phyloP scores from a whole-genome alignment of 352 stramenopile genomes.

The Globisporangium middletonii region DNA sequence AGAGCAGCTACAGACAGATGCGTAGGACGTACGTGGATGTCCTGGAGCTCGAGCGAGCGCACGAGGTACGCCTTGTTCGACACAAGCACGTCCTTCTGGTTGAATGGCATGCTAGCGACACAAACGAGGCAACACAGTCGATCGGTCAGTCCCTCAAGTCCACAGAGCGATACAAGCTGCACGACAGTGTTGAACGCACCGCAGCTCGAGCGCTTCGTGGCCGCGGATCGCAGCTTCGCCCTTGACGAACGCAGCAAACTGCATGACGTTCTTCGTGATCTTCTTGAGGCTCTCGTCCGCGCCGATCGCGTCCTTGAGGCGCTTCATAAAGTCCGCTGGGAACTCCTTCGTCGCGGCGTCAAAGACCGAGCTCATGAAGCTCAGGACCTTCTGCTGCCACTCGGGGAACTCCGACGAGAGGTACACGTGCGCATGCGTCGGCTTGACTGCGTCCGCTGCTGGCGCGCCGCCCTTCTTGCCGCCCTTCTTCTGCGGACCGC shows the following conservation, averaged over 20 bases:
- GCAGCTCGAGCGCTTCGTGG: slow-evolving; percentile 89
- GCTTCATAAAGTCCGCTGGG: slow-evolving; percentile 83
- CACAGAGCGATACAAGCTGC: slow-evolving; percentile 1
- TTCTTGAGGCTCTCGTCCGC: slow-evolving; percentile 82
- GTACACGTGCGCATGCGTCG: slow-evolving; percentile 84
- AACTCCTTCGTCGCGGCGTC: slow-evolving; percentile 61
- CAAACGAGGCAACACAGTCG: slow-evolving; percentile 1
- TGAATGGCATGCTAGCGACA: slow-evolving; percentile 86
- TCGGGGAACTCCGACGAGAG: slow-evolving; percentile 77
- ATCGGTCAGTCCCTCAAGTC: slow-evolving; percentile 2
- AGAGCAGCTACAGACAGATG: background rate
- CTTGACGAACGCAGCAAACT: slow-evolving; percentile 96
- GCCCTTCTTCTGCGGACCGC: slow-evolving; percentile 76
- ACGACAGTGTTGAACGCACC: slow-evolving; percentile 29
- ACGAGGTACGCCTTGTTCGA: slow-evolving; percentile 90
- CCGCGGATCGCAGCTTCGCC: slow-evolving; percentile 90
- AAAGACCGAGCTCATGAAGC: slow-evolving; percentile 73
- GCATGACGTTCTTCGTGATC: slow-evolving; percentile 95
- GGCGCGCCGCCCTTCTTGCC: slow-evolving; percentile 78
- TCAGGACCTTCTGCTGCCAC: slow-evolving; percentile 82
- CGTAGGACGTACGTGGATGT: slow-evolving; percentile 45
- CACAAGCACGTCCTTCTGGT: slow-evolving; percentile 91
- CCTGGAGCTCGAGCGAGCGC: slow-evolving; percentile 85
- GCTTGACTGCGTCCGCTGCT: slow-evolving; percentile 80
- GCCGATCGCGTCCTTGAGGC: slow-evolving; percentile 69